Evolutionary conservation across 148 eudicot species (phyloP).

Genomic region (Drosera capensis): DNA sequence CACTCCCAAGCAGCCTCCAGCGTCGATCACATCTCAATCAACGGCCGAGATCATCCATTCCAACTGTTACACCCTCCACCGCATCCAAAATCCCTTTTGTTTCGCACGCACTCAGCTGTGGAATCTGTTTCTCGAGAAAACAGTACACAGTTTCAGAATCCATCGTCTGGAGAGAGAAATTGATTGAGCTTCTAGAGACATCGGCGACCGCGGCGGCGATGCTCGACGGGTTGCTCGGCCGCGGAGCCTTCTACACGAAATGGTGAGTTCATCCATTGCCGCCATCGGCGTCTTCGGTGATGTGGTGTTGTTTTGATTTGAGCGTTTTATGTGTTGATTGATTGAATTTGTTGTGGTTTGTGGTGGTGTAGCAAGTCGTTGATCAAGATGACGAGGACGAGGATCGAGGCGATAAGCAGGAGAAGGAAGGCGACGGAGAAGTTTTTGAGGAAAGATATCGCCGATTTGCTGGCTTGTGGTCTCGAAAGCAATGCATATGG

Average conservation of each 20-base stretch:
- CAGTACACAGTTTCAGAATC: too few species aligned
- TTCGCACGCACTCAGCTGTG: too few species aligned
- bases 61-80: too few species aligned
- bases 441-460: slow-evolving; percentile 74
- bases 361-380: slow-evolving; percentile 32
- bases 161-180: too few species aligned
- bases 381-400: slow-evolving; percentile 48
- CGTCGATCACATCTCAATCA: too few species aligned
- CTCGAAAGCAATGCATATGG: slow-evolving; percentile 64
- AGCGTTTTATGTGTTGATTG: not conserved
- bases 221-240: slow-evolving; percentile 50
- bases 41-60: too few species aligned
- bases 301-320: slow-evolving; percentile 4
- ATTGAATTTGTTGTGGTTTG: not conserved
- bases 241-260: slow-evolving; percentile 44
- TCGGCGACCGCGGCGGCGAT: too few species aligned
- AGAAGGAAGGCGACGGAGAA: slow-evolving; percentile 71
- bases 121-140: too few species aligned
- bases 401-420: slow-evolving; percentile 54
- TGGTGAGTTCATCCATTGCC: slow-evolving; percentile 19
- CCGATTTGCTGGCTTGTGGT: slow-evolving; percentile 64
- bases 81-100: too few species aligned
- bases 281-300: slow-evolving; percentile 1
- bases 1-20: too few species aligned
- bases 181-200: too few species aligned